Evolutionary conservation across 1,284 basidiomycete species (phyloP).

Genomic region (Trichosporon sp.): DNA sequence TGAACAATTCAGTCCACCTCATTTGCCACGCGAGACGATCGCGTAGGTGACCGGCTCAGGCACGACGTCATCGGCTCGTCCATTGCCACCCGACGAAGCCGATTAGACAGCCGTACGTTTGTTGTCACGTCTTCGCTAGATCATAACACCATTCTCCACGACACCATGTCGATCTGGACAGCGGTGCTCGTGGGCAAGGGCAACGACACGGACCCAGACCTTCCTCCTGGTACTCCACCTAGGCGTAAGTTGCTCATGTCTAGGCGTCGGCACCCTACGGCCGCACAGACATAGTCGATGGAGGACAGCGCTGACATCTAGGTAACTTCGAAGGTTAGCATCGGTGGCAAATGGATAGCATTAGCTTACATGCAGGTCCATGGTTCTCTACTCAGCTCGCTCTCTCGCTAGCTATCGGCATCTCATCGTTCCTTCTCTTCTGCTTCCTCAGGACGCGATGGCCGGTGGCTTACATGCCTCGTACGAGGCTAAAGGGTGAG

Average conservation of each 20-base stretch:
- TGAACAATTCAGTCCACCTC: not conserved
- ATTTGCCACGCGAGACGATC: constrained; percentile 2
- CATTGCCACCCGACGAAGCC: constrained; percentile 6
- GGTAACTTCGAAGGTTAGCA: constrained; percentile 19
- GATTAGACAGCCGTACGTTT: not conserved
- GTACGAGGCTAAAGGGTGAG: constrained; percentile 90
- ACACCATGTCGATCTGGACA: constrained; percentile 17
- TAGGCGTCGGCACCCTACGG: not conserved
- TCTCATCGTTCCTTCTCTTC: constrained; percentile 80
- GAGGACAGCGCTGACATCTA: constrained; percentile 11
- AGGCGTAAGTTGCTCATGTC: not conserved
- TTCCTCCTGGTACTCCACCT: not conserved
- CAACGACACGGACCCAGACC: constrained; percentile 4
- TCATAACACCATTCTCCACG: not conserved
- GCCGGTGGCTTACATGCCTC: constrained; percentile 85
- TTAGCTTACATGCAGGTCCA: constrained; percentile 35
- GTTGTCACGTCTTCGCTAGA: constrained; percentile 7
- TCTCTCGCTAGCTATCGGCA: constrained; percentile 76
- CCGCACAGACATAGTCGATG: not conserved
- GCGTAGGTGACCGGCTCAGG: not conserved
- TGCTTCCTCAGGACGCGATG: constrained; percentile 82
- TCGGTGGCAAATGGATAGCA: not conserved
- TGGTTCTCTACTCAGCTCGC: constrained; percentile 79
- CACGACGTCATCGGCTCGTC: constrained; percentile 15
- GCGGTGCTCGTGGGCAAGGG: constrained; percentile 18